Conservation (phyloP, 108 stramenopile genomes). For the Nitzschia putrida region DNA sequence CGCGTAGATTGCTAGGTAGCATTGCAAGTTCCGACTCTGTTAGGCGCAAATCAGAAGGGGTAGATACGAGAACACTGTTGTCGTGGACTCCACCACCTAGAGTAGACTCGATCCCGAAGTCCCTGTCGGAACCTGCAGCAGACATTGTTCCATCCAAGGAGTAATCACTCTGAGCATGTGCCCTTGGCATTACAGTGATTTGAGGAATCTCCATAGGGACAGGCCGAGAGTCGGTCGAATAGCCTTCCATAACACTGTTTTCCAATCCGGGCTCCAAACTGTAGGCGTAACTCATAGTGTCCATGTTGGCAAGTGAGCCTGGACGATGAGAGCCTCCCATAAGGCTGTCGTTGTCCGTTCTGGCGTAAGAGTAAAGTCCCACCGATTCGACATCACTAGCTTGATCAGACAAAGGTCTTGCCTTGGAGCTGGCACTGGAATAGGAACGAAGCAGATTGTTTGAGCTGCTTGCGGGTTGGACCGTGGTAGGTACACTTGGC, state of each 20-base stretch:
- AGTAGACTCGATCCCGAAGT: constrained; percentile 3
- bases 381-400: constrained; percentile 32
- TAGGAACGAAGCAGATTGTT: background rate
- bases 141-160: background rate
- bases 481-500: background rate
- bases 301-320: constrained; percentile 23
- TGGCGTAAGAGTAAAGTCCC: constrained; percentile 29
- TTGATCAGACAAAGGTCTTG: constrained; percentile 10
- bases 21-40: constrained; percentile 37
- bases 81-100: constrained; percentile 9
- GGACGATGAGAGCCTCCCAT: constrained; percentile 4
- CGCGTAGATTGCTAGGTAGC: constrained; percentile 32
- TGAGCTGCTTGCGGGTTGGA: background rate
- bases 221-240: constrained; percentile 8
- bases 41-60: constrained; percentile 27
- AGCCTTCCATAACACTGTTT: constrained; percentile 18
- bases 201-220: constrained; percentile 27
- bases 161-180: background rate
- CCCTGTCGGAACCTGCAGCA: background rate
- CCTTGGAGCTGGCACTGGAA: constrained; percentile 5
- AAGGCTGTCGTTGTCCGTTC: constrained; percentile 15
- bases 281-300: constrained; percentile 58
- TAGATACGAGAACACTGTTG: constrained; percentile 6
- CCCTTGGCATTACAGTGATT: background rate
- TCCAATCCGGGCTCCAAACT: constrained; percentile 59